Conservation (phyloP, 2,329 filamentous ascomycete genomes). For the Xylariomycetidae sp. region DNA sequence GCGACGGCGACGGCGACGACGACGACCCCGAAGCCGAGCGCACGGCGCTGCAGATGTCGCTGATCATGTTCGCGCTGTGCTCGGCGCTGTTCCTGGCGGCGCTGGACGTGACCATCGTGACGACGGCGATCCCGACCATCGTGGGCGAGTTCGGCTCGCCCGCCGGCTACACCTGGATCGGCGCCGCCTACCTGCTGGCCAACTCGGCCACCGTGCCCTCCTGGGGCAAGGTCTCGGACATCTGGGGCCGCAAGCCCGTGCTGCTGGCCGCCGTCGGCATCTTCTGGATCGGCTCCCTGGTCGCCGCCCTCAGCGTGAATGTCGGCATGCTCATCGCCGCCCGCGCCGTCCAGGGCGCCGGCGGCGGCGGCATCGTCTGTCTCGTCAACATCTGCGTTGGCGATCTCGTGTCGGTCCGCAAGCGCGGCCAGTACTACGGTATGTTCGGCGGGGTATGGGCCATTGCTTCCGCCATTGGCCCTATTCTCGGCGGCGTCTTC, state of each 20-base stretch:
- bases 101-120: conserved; percentile 56
- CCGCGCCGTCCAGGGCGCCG: conserved; percentile 50
- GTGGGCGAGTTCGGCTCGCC: conserved; percentile 57
- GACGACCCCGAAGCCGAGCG: conserved; percentile 15
- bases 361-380: conserved; percentile 52
- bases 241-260: conserved; percentile 52
- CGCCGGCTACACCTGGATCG: conserved; percentile 72
- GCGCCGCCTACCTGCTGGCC: conserved; percentile 65
- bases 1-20: conserved; percentile 5
- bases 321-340: conserved; percentile 49
- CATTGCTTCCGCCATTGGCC: conserved; percentile 58
- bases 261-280: conserved; percentile 43
- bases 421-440: conserved; percentile 46
- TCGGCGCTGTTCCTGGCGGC: conserved; percentile 45
- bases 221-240: conserved; percentile 60
- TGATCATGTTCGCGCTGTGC: conserved; percentile 27
- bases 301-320: conserved; percentile 44
- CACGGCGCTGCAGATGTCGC: conserved; percentile 22
- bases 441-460: conserved; percentile 56
- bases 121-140: conserved; percentile 63
- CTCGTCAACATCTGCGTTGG: conserved; percentile 54
- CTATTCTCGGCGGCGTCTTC: conserved; percentile 63
- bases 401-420: conserved; percentile 48
- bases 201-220: conserved; percentile 61
- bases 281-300: conserved; percentile 49